A percentile compares a stretch with the other conserved stretches of the same genome.
These are phyloP conservation scores for Plasmodium ovale DNA, from an alignment of 169 alveolate genomes.

Conservation along the genomic window DNA sequence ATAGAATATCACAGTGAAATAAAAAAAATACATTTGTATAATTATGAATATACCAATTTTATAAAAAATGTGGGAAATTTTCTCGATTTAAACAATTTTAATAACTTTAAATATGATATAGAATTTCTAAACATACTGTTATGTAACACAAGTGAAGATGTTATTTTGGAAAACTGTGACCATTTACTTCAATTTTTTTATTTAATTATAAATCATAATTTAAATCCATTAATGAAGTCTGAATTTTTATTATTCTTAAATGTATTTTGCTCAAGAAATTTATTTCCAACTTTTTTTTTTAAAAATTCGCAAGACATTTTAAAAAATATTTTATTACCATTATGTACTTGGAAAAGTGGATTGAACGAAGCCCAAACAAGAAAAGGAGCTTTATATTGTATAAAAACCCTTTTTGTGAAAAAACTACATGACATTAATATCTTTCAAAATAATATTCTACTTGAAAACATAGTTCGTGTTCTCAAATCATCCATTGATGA, in stretches of 20 bases:
- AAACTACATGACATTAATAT: slow-evolving; percentile 6
- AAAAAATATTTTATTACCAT: slow-evolving; percentile 44
- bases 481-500: slow-evolving; percentile 57
- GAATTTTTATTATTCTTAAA: slow-evolving; percentile 68
- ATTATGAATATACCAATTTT: slow-evolving; percentile 31
- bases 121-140: slow-evolving; percentile 36
- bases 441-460: slow-evolving; percentile 26
- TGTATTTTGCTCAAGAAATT: slow-evolving; percentile 40
- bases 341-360: slow-evolving; percentile 65
- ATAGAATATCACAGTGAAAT: slow-evolving; percentile 29
- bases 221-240: slow-evolving; percentile 53
- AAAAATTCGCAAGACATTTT: slow-evolving; percentile 29
- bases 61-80: slow-evolving; percentile 20
- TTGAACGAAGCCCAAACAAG: slow-evolving; percentile 57
- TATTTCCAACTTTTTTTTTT: slow-evolving; percentile 30
- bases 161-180: slow-evolving; percentile 20
- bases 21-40: slow-evolving; percentile 29
- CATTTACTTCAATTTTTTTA: slow-evolving; percentile 20
- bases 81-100: slow-evolving; percentile 38
- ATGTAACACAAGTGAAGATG: slow-evolving; percentile 37
- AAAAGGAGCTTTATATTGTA: slow-evolving; percentile 56
- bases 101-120: slow-evolving; percentile 49
- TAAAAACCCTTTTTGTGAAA: slow-evolving; percentile 32
- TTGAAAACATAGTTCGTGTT: slow-evolving; percentile 40
- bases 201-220: slow-evolving; percentile 30